phyloP scores from a whole-genome alignment of 2,329 filamentous ascomycete genomes.

The Akanthomyces lecanii region DNA sequence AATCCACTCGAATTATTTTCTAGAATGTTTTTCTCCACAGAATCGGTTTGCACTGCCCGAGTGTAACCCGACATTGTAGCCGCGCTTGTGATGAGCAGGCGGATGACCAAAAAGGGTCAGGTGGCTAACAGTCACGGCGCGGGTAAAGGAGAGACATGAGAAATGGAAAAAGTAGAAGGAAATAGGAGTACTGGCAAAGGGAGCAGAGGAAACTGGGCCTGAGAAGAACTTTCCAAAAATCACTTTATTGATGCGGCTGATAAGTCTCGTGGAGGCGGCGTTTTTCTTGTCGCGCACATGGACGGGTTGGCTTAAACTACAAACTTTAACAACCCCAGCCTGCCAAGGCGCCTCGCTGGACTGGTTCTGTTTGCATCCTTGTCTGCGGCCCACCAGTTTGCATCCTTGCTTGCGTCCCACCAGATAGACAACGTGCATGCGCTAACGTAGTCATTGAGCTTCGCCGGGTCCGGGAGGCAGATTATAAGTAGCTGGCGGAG shows the following conservation, averaged over 20 bases:
- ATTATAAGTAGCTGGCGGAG: slow-evolving; percentile 10
- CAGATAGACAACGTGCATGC: background rate
- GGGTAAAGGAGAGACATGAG: too few species aligned
- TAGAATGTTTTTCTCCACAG: background rate
- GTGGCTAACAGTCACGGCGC: too few species aligned
- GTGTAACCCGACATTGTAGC: background rate
- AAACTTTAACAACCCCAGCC: background rate
- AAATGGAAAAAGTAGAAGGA: too few species aligned
- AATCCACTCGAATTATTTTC: background rate
- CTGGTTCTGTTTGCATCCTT: background rate
- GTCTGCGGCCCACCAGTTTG: background rate
- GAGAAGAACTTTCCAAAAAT: too few species aligned
- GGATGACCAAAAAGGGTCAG: too few species aligned
- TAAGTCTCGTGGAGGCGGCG: too few species aligned
- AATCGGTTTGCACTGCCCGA: background rate
- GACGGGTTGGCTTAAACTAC: background rate
- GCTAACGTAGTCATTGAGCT: slow-evolving; percentile 5
- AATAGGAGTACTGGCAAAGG: too few species aligned
- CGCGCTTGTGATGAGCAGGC: background rate
- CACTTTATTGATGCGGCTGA: too few species aligned
- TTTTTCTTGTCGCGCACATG: too few species aligned
- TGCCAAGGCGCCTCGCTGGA: background rate
- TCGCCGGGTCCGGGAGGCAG: background rate
- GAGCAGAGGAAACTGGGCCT: too few species aligned
- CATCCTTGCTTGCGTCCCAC: background rate